Percentiles rank a stretch among this genome's conserved stretches.
Evolutionary conservation across 441 rosid genomes (phyloP).

Genomic region (Melastoma candidum): DNA sequence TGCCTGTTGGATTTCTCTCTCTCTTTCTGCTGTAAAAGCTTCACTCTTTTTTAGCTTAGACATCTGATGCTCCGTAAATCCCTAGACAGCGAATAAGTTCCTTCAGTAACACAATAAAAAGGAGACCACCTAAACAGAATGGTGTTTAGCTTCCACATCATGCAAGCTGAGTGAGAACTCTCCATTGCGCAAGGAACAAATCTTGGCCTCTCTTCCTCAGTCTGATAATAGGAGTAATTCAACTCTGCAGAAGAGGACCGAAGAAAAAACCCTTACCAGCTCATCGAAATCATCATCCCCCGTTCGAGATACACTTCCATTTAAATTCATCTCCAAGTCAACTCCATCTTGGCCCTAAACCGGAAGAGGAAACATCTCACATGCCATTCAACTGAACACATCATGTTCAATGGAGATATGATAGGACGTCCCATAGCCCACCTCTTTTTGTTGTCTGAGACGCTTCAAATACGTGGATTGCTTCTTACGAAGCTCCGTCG

Average conservation of each 20-base stretch:
- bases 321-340: constrained; percentile 81
- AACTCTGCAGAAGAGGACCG: constrained; percentile 1
- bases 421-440: constrained; percentile 18
- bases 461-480: constrained; percentile 89
- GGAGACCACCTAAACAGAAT: neutral
- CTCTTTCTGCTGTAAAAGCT: constrained; percentile 79
- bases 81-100: constrained; percentile 21
- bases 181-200: too few relatives aligned
- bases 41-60: constrained; percentile 70
- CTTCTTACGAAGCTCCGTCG: constrained; percentile 90
- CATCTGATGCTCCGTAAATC: constrained; percentile 73
- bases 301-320: constrained; percentile 45
- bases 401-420: neutral
- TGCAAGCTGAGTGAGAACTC: too few relatives aligned
- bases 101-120: neutral
- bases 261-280: constrained; percentile 38
- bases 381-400: neutral
- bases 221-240: neutral
- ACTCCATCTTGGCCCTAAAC: constrained; percentile 64
- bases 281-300: constrained; percentile 73
- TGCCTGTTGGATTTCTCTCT: constrained; percentile 92
- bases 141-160: constrained; percentile 2
- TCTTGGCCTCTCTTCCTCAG: neutral
- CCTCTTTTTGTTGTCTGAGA: constrained; percentile 86
- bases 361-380: constrained; percentile 13